Evolutionary conservation across 73 alveolate genomes (phyloP).

Genomic region (Paramecium biaurelia): DNA sequence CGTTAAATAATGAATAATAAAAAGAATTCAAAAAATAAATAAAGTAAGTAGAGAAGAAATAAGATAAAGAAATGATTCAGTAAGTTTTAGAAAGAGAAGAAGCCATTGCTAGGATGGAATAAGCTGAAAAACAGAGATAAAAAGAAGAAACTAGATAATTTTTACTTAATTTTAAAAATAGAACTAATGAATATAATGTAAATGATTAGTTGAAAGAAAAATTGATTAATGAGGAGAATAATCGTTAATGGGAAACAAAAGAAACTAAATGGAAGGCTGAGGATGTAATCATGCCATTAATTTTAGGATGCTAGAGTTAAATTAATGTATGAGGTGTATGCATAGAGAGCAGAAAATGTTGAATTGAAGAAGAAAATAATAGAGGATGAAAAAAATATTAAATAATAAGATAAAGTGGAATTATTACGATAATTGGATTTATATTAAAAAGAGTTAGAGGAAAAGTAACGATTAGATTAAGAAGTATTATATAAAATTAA

Average conservation of each 20-base stretch:
- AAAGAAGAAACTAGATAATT: slow-evolving; percentile 44
- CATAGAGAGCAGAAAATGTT: slow-evolving; percentile 11
- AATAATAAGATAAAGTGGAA: not conserved
- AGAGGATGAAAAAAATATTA: not conserved
- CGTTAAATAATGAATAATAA: slow-evolving; percentile 28
- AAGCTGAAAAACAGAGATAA: slow-evolving; percentile 20
- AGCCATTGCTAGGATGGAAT: slow-evolving; percentile 36
- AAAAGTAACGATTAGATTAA: not conserved
- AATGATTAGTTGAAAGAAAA: slow-evolving; percentile 32
- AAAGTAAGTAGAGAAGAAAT: not conserved
- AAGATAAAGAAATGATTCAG: slow-evolving; percentile 14
- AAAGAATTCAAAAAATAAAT: not conserved
- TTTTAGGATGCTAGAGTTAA: slow-evolving; percentile 44
- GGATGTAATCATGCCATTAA: not conserved
- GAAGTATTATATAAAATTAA: not conserved
- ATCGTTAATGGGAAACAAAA: not conserved
- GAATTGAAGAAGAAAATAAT: not conserved
- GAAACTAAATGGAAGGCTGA: slow-evolving; percentile 29
- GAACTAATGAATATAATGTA: not conserved
- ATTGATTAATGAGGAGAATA: slow-evolving; percentile 17
- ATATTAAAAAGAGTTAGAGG: not conserved
- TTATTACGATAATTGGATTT: not conserved
- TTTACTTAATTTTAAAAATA: slow-evolving; percentile 21
- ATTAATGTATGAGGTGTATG: slow-evolving; percentile 44
- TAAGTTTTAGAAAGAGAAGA: slow-evolving; percentile 41